Evolutionary conservation across 139 green algal species (phyloP), one percentile per base, ranked within the genome.

Genomic region (Zygnema circumcarinatum): DNA sequence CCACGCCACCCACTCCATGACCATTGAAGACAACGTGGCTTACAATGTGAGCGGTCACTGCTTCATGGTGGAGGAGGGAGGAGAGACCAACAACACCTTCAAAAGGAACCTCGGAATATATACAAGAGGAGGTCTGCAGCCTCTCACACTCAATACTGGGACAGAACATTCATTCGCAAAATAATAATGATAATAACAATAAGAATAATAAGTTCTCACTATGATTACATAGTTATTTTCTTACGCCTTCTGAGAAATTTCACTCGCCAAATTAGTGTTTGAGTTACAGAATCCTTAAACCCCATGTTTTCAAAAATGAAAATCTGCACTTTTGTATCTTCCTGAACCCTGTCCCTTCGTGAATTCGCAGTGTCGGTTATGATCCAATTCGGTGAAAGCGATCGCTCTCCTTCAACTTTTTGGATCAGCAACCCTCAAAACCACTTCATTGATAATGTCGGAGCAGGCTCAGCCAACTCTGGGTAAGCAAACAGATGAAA

Each of bases 371-470:
- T n/a, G n/a, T n/a, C n/a, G n/a, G n/a, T n/a, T n/a, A n/a, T n/a
- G n/a, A n/a, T n/a, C n/a, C n/a, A n/a, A n/a, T n/a, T n/a, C 87
- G 95, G 91, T 1, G 82, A 90, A 32, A 90, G 78, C 41, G 94
- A 96, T 87, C 94, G 84, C 20, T 92, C 87, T 25, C 94, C 94
- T 0, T 94, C 94, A 32, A 93, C 91, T 2, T 96, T 95, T 87
- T 96, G 94, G 94, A 90, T 96, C 88, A 94, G 93, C 31, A 94
- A 95, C 88, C 92, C 93, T 72, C 92, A 92, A 82, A 96, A 96
- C 89, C 93, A 84, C 22, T 87, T 90, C 74, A 76, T 54, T 21
- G 38, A 79, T 42, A 95, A 94, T 76, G 79, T 86, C 67, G 92
- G 91, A 20, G 91, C 83, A 41, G 91, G 91, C 1, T 76, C 38